Conservation (phyloP, 257 asterid genomes). For the Plantago major region DNA sequence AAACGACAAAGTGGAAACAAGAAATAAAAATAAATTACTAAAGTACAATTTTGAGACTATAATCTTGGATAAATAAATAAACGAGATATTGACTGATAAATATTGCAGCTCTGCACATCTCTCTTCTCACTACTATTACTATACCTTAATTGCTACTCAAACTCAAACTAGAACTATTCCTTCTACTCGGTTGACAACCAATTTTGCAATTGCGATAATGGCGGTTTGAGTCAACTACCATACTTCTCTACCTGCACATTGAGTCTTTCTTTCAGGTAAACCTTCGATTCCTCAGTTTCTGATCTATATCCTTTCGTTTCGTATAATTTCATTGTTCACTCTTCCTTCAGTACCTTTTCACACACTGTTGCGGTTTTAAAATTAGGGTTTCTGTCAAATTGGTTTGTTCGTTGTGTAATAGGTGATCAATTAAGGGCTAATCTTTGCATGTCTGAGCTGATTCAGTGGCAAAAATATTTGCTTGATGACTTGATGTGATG, state of each 20-base stretch:
- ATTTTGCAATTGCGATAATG: slow-evolving; percentile 29
- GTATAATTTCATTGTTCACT: background rate
- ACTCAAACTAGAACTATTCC: too few relatives aligned
- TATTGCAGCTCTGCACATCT: background rate
- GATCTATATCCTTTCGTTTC: slow-evolving; percentile 10
- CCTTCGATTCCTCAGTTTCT: slow-evolving; percentile 13
- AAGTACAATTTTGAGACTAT: slow-evolving; percentile 2
- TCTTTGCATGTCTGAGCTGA: too few relatives aligned
- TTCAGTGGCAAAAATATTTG: too few relatives aligned
- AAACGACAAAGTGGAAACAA: background rate
- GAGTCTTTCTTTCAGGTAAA: slow-evolving; percentile 3
- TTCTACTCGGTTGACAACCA: slow-evolving; percentile 3
- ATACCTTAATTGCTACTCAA: slow-evolving; percentile 10
- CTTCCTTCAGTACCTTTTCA: slow-evolving; percentile 1
- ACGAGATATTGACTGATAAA: background rate
- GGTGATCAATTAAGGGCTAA: too few relatives aligned
- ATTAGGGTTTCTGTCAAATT: slow-evolving; percentile 29
- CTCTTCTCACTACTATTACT: too few relatives aligned
- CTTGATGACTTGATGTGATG: background rate
- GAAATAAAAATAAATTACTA: background rate
- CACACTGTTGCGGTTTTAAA: too few relatives aligned
- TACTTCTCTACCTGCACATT: slow-evolving; percentile 23
- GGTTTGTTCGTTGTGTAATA: too few relatives aligned
- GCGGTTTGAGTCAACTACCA: slow-evolving; percentile 31
- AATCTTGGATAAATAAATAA: background rate